Conservation (phyloP, 1,284 basidiomycete genomes). For the Grifola frondosa region DNA sequence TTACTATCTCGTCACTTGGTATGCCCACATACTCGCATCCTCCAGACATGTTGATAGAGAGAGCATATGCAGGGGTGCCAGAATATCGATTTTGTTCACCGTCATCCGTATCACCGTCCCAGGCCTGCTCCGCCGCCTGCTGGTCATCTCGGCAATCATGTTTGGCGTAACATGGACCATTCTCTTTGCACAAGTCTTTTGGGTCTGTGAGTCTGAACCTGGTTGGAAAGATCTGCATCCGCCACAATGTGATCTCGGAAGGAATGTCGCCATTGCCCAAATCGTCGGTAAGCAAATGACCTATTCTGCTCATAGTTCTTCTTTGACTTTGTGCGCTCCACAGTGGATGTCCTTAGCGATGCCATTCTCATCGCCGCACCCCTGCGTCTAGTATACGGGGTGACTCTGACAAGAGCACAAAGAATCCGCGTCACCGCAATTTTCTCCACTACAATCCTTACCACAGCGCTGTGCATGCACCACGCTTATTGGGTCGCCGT, state of each 20-base stretch:
- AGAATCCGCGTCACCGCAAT: constrained; percentile 25
- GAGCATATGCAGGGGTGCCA: no score
- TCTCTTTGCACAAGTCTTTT: constrained; percentile 7
- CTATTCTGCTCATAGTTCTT: constrained; percentile 22
- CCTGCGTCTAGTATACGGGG: constrained; percentile 18
- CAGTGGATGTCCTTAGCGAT: constrained; percentile 25
- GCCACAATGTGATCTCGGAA: constrained; percentile 6
- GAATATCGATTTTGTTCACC: no score
- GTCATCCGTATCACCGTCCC: no score
- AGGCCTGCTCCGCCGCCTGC: no score
- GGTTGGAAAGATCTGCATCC: background rate
- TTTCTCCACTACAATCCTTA: constrained; percentile 25
- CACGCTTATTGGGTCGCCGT: constrained; percentile 21
- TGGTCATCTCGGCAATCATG: no score
- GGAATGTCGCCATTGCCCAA: constrained; percentile 8
- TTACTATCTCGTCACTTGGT: no score
- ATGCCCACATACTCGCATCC: no score
- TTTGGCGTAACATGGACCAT: constrained; percentile 1
- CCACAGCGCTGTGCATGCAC: constrained; percentile 24
- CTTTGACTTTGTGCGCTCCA: constrained; percentile 22
- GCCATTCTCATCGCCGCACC: constrained; percentile 24
- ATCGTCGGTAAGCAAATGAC: background rate
- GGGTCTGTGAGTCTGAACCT: constrained; percentile 4
- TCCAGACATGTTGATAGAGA: no score
- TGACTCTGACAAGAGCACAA: constrained; percentile 16